These are phyloP conservation scores for Venturia nashicola DNA, from an alignment of 2,329 filamentous ascomycete genomes.

Conservation along the genomic window DNA sequence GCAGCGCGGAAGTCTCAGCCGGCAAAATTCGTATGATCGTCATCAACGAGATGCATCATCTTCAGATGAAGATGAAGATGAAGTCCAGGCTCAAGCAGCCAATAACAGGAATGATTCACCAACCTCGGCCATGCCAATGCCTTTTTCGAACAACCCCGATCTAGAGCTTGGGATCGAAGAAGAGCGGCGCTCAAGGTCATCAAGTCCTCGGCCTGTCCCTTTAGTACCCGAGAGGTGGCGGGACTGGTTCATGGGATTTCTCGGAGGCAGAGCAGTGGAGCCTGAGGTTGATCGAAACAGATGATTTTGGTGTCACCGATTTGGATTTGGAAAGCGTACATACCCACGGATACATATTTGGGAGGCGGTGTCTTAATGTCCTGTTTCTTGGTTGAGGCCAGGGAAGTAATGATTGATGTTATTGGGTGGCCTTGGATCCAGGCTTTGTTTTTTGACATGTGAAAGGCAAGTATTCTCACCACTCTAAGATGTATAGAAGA, in stretches of 20 bases:
- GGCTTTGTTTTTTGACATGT: neutral
- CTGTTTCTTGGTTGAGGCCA: neutral
- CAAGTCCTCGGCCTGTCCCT: neutral
- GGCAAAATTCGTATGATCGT: slow-evolving; percentile 16
- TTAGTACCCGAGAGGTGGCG: neutral
- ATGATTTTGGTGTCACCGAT: neutral
- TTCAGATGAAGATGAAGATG: slow-evolving; percentile 26
- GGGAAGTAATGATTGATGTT: slow-evolving; percentile 1
- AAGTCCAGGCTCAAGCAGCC: slow-evolving; percentile 30
- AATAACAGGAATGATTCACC: slow-evolving; percentile 35
- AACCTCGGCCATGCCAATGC: slow-evolving; percentile 37
- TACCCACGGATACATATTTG: neutral
- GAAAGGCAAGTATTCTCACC: slow-evolving; percentile 1
- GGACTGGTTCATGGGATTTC: neutral
- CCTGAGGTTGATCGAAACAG: neutral
- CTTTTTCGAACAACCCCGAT: neutral
- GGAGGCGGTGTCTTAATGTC: neutral
- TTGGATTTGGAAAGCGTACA: neutral
- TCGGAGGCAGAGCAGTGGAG: neutral
- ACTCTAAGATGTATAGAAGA: neutral
- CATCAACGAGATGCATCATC: slow-evolving; percentile 15
- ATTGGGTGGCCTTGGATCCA: neutral
- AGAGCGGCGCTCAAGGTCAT: neutral
- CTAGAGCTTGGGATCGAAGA: neutral
- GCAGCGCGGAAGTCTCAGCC: slow-evolving; percentile 13